Conservation (phyloP, 805 yeast genomes). For the Saccharomycopsis sp. region DNA sequence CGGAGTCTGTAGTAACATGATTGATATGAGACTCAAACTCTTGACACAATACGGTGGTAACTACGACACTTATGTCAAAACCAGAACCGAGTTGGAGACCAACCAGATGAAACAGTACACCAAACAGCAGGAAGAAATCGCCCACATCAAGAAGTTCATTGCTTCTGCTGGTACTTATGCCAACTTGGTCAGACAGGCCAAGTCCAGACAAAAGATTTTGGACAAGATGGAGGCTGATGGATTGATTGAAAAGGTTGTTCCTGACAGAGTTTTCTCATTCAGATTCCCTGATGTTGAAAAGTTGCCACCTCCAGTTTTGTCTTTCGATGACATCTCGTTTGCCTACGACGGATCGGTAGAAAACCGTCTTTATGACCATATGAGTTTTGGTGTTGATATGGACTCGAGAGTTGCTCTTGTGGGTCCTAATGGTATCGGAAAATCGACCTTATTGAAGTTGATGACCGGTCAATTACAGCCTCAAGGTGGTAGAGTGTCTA, state of each 20-base stretch:
- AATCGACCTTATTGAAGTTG: constrained; percentile 88
- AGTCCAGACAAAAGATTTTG: constrained; percentile 97
- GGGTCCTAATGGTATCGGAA: constrained; percentile 99
- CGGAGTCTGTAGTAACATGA: constrained; percentile 97
- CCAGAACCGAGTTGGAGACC: constrained; percentile 87
- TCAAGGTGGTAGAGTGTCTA: constrained; percentile 90
- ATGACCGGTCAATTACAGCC: constrained; percentile 94
- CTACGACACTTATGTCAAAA: constrained; percentile 94
- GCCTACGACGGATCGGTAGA: constrained; percentile 79
- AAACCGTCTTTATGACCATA: constrained; percentile 80
- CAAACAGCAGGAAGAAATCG: constrained; percentile 98
- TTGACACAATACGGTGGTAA: constrained; percentile 89
- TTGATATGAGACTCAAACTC: constrained; percentile 87
- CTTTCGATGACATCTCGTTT: constrained; percentile 92
- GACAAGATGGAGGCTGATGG: constrained; percentile 99
- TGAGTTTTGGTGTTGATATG: constrained; percentile 98
- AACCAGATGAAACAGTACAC: constrained; percentile 96
- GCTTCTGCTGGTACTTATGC: constrained; percentile 99
- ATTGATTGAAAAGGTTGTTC: constrained; percentile 82
- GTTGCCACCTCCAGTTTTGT: constrained; percentile 97
- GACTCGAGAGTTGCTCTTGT: constrained; percentile 97
- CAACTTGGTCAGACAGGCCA: constrained; percentile 96
- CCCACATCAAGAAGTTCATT: constrained; percentile 95
- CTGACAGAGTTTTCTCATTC: constrained; percentile 91
- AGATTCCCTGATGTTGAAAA: constrained; percentile 72